These are phyloP conservation scores for Tylopilus orsonianus DNA, from an alignment of 1,284 basidiomycete species.

Conservation along the genomic window DNA sequence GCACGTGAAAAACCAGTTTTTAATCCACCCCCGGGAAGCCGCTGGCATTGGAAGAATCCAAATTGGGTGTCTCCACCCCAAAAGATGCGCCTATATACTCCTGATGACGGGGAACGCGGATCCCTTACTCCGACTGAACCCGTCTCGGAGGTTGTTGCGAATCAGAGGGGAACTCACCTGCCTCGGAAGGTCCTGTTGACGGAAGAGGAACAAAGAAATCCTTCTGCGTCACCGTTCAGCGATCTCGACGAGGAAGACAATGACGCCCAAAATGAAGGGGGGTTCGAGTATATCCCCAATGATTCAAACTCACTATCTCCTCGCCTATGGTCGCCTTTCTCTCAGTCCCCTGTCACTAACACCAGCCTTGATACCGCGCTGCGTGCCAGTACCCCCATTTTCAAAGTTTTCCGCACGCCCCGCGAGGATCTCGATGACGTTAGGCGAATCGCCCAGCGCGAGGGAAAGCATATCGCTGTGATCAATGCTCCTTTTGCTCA, in stretches of 20 bases:
- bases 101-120: slow-evolving; percentile 20
- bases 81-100: slow-evolving; percentile 29
- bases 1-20: slow-evolving; percentile 24
- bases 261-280: slow-evolving; percentile 9
- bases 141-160: slow-evolving; percentile 22
- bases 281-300: slow-evolving; percentile 17
- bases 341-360: slow-evolving; percentile 28
- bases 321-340: slow-evolving; percentile 28
- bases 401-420: slow-evolving; percentile 37
- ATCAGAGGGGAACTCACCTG: slow-evolving; percentile 3
- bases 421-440: slow-evolving; percentile 27
- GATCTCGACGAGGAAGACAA: slow-evolving; percentile 10
- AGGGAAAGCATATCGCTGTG: slow-evolving; percentile 35
- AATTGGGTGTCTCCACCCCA: slow-evolving; percentile 37
- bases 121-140: slow-evolving; percentile 35
- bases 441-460: slow-evolving; percentile 26
- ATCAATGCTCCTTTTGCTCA: slow-evolving; percentile 29
- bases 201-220: slow-evolving; percentile 9
- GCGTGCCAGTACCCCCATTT: slow-evolving; percentile 34
- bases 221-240: slow-evolving; percentile 7
- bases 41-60: slow-evolving; percentile 37
- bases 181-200: slow-evolving; percentile 9
- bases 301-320: slow-evolving; percentile 24
- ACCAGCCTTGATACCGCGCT: slow-evolving; percentile 28
- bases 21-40: slow-evolving; percentile 28